Base-by-base conservation (phyloP, 2,329 filamentous ascomycete species). In the Septoria linicola region DNA sequence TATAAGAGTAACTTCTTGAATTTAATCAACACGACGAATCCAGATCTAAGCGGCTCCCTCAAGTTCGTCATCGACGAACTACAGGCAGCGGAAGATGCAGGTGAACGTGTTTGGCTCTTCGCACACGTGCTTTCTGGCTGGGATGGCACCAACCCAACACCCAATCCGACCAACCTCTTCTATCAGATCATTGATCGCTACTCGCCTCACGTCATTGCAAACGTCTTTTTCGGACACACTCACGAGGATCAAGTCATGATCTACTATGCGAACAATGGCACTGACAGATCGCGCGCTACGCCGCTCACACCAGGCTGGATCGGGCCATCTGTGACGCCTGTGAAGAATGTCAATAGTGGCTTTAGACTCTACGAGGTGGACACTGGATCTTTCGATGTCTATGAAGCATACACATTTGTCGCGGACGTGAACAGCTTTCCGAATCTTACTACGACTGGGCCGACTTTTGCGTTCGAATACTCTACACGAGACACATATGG, bases 311-410 rank as follows among this genome's bases (percentile, higher is more conserved):
- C 72, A 1, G 77, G 74, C 25, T 80, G 77, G 77, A 76, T 80
- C 40, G 73, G 73, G 1, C 78, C 78, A 1, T 73, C 68, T 30
- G 67, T 80, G 8, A 80, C 78, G 0, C 78, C 78, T 0, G 59
- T 80, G n/a, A 80, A 74, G 1, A 79, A 80, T 51, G 63, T 80
- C 19, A 80, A 80, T 63, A 74, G 71, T 20, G 77, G 74, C 0
- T 80, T 76, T 68, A 68, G 78, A 16, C 66, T 80, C 64, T 80
- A 80, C 60, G 74, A 78, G 59, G 76, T 81, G 11, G 78, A 81
- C 59, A 79, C 77, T 0, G 76, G 72, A 14, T 69, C 72, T 32
- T 81, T 80, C 59, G 73, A 78, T 27, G 67, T 80, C 56, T 77
- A 79, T 60, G 73, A 80, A 17, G 76, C 77, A 3, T 78, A 77